Evolutionary conservation across 257 asterid genomes (phyloP).

Genomic region (Ilex asprella): DNA sequence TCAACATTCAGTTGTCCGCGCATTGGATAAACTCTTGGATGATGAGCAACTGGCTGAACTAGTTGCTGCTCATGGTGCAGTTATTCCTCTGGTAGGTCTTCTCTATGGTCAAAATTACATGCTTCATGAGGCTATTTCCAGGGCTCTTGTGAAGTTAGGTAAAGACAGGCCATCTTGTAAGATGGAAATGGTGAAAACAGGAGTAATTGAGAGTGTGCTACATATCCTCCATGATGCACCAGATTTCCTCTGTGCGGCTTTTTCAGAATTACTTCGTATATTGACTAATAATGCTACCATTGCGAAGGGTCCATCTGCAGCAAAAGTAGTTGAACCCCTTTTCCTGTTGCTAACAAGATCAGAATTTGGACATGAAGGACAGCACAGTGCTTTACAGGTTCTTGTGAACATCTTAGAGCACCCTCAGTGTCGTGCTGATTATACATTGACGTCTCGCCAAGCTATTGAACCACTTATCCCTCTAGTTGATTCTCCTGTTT

Average conservation of each 20-base stretch:
- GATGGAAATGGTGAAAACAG: background rate
- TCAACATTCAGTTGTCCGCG: background rate
- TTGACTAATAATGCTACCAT: background rate
- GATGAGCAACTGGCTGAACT: background rate
- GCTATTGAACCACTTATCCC: background rate
- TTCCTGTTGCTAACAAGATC: background rate
- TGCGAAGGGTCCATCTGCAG: background rate
- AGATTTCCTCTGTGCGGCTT: background rate
- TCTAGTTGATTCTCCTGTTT: background rate
- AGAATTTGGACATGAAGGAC: background rate
- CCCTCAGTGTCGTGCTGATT: background rate
- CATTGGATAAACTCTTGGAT: background rate
- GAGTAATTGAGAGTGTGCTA: background rate
- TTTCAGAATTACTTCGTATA: background rate
- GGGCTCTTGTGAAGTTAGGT: background rate
- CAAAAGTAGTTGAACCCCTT: background rate
- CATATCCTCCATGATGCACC: background rate
- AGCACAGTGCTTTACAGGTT: background rate
- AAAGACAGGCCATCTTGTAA: background rate
- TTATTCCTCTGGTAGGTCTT: background rate
- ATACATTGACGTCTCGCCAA: background rate
- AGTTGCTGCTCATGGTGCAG: constrained; percentile 1
- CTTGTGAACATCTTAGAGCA: background rate
- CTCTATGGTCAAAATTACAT: background rate
- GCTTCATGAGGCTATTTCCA: background rate